Percentiles rank a stretch among this genome's conserved stretches.
Conservation (phyloP, 2,329 filamentous ascomycete genomes). For the Endocalyx cinctus region DNA sequence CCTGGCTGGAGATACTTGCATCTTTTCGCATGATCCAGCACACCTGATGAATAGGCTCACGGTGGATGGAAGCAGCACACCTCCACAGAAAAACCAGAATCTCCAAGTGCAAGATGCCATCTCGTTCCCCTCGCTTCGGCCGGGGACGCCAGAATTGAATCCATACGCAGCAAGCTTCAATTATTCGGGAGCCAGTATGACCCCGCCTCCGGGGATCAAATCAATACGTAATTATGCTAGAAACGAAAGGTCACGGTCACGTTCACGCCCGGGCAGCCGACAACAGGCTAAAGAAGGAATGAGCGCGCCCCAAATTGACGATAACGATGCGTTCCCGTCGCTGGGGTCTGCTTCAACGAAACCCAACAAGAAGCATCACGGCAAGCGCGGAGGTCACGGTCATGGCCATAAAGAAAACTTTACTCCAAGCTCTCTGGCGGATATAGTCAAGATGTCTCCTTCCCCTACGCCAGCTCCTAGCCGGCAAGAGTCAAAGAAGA, state of each 20-base stretch:
- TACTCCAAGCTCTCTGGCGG: slow-evolving; percentile 74
- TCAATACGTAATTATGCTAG: slow-evolving; percentile 48
- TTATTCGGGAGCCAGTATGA: slow-evolving; percentile 50
- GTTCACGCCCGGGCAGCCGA: slow-evolving; percentile 80
- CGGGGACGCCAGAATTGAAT: slow-evolving; percentile 53
- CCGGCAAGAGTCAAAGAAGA: slow-evolving; percentile 56
- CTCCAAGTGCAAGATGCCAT: slow-evolving; percentile 81
- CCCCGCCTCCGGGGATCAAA: slow-evolving; percentile 67
- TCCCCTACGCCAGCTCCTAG: slow-evolving; percentile 65
- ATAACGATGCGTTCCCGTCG: slow-evolving; percentile 91
- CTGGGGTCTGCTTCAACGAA: slow-evolving; percentile 73
- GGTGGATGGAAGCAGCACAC: slow-evolving; percentile 63
- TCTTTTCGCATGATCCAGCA: slow-evolving; percentile 94
- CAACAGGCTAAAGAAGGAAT: slow-evolving; percentile 61
- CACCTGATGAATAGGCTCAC: slow-evolving; percentile 77
- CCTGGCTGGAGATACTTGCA: slow-evolving; percentile 86
- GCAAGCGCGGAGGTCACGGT: slow-evolving; percentile 80
- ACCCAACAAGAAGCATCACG: slow-evolving; percentile 84
- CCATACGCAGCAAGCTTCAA: slow-evolving; percentile 48
- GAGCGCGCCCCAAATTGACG: slow-evolving; percentile 75
- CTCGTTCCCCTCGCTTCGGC: slow-evolving; percentile 74
- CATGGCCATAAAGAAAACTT: slow-evolving; percentile 65
- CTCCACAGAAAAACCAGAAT: slow-evolving; percentile 60
- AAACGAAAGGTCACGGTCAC: slow-evolving; percentile 61
- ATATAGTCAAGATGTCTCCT: slow-evolving; percentile 92